Evolutionary conservation across 352 stramenopile genomes (phyloP).

Genomic region (Phytophthora cryptogea): DNA sequence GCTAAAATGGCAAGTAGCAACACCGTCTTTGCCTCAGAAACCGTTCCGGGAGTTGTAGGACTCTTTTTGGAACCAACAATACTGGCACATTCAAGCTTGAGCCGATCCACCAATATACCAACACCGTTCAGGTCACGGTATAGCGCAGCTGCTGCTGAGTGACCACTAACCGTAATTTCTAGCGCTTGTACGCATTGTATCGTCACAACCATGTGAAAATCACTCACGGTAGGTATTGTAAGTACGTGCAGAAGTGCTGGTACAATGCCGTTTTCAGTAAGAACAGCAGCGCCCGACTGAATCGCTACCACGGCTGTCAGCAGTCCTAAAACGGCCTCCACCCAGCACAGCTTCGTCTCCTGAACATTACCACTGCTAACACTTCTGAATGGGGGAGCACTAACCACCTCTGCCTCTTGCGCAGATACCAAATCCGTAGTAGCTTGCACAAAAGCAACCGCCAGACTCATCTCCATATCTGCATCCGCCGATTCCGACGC

Average conservation of each 20-base stretch:
- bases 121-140: slow-evolving; percentile 88
- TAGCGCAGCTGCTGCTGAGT: slow-evolving; percentile 66
- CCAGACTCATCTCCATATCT: slow-evolving; percentile 90
- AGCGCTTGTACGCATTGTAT: slow-evolving; percentile 83
- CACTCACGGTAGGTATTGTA: slow-evolving; percentile 53
- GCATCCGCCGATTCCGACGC: slow-evolving; percentile 61
- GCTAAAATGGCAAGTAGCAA: slow-evolving; percentile 72
- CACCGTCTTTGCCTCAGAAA: slow-evolving; percentile 65
- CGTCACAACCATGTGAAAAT: slow-evolving; percentile 72
- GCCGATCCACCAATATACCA: slow-evolving; percentile 79
- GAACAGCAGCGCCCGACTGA: slow-evolving; percentile 70
- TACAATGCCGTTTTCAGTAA: slow-evolving; percentile 87
- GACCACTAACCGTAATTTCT: slow-evolving; percentile 81
- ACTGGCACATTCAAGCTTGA: slow-evolving; percentile 58
- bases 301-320: slow-evolving; percentile 77
- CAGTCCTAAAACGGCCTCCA: slow-evolving; percentile 78
- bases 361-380: slow-evolving; percentile 30
- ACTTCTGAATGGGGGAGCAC: slow-evolving; percentile 58
- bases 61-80: slow-evolving; percentile 26
- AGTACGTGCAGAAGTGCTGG: slow-evolving; percentile 80
- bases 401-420: slow-evolving; percentile 67
- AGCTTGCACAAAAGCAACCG: slow-evolving; percentile 88
- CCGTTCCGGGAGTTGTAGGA: slow-evolving; percentile 6
- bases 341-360: slow-evolving; percentile 73
- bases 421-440: slow-evolving; percentile 75